Base-by-base conservation (phyloP, 768 basidiomycete genomes). In the Botryobasidium botryosum region DNA sequence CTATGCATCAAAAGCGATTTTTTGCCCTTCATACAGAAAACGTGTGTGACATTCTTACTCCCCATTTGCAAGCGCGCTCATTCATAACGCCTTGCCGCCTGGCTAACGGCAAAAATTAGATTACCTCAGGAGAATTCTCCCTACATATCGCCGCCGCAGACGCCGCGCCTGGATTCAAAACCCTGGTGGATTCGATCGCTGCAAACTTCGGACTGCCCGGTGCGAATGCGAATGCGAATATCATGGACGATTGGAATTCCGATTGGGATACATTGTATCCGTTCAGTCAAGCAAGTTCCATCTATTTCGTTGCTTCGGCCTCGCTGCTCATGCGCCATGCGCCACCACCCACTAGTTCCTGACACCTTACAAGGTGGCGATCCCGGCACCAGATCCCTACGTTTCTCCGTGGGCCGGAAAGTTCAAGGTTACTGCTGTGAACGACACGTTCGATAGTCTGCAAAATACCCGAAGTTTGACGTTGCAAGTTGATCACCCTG, bases 181-280 rank as follows among this genome's bases (percentile, higher is more conserved):
- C 59, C 1, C 63, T 97, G 1, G 78, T 80, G 3, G 50, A 63
- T 3, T 67, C 69, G 13, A 72, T 92, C 4, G 74, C 76, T 1
- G 52, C 17, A 58, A 51, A 55, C 18, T 83, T 90, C 54, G 74
- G 74, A n/a, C 58, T 55, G 2, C 55, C 60, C 6, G 66, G 61
- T 10, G 52, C 55, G 15, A 57, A 57, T 21, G 64, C 74, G 0
- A 57, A 59, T 2, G 62, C 68, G 0, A 68, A 79, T 5, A 56
- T 65, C 2, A 78, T 87, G 71, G 69, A 82, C 48, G 76, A 83
- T 46, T 69, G 77, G 55, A 90, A 87, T 51, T 62, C 72, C 13
- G 86, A 94, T 53, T 97, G 90, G 88, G 86, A 92, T 58, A 64
- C 75, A 1, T 55, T 91, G 31, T 86, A 80, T 57, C 83, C 83